A percentile compares a stretch with the other conserved stretches of the same genome.
phyloP scores from a whole-genome alignment of 2,329 filamentous ascomycete genomes.

The Teratosphaeria zuluensis region DNA sequence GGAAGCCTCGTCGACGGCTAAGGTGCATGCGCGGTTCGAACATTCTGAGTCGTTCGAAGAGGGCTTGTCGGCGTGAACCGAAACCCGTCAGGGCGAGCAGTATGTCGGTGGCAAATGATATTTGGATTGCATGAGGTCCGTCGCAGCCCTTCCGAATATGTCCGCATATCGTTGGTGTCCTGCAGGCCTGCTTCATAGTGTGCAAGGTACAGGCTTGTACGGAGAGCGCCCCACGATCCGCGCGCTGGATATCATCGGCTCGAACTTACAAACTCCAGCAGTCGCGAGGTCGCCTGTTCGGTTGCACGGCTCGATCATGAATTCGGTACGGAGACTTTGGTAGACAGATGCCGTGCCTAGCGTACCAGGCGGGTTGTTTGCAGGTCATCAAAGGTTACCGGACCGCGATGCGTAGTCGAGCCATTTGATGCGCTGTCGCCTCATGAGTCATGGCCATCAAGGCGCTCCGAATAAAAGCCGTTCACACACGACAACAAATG shows the following conservation, averaged over 20 bases:
- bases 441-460: neutral
- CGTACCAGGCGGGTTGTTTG: neutral
- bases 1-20: neutral
- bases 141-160: neutral
- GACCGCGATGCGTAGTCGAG: neutral
- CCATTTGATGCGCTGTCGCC: neutral
- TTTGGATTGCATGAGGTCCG: neutral
- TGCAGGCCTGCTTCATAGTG: neutral
- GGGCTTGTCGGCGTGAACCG: neutral
- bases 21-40: too few species aligned
- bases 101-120: neutral
- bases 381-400: neutral
- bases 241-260: neutral
- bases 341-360: neutral
- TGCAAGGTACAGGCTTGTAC: neutral
- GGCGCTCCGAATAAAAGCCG: neutral
- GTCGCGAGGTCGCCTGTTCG: neutral
- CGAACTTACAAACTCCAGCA: neutral
- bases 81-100: neutral
- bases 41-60: neutral
- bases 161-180: neutral
- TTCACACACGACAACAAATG: neutral
- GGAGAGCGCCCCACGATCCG: neutral
- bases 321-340: neutral
- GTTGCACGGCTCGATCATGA: neutral